Evolutionary conservation across 1,139 yeast genomes (phyloP), one percentile per base, ranked within the genome.

Genomic region (Waltiozyma sp.): DNA sequence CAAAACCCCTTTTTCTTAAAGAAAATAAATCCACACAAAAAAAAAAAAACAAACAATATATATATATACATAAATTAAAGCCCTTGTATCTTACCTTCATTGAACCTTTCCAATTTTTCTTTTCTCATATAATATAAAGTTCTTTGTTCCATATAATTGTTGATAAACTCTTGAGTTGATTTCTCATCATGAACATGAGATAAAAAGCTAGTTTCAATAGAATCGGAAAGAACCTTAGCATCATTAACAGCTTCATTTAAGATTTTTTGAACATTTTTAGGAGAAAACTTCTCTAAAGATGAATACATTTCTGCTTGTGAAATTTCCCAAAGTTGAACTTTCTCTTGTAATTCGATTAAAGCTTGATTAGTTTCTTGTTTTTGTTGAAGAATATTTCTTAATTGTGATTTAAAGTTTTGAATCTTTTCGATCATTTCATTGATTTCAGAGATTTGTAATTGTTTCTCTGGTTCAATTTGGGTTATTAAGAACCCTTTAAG

Each of bases 61-160:
- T n/a, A n/a, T n/a, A n/a, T n/a, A n/a, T 26, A 26, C n/a, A 4
- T 26, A 14, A 6, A 4, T 31, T 15, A 31, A 31, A 31, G 16
- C 11, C 83, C 84, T 28, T 77, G 73, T 0, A 81, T 81, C 44
- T 89, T 61, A 48, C 80, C 85, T 55, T 81, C 88, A 43, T 72
- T 67, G 72, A 84, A 71, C 40, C 89, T 62, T 49, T 73, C 71
- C 48, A 77, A 58, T 52, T 78, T 73, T 58, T 80, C 88, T 46
- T 64, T 66, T 34, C 81, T 62, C 43, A 73, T 56, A 58, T 82
- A 83, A 47, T 70, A 77, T 35, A 55, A 49, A 48, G 71, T 72
- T 31, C 87, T 58, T 43, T 67, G 67, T 11, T 50, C 51, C 42
- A 69, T 65, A 53, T 78, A 82, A 14, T 60, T 61, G 24, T 58